These are phyloP conservation scores for Schwanniomyces polymorphus DNA, from an alignment of 805 yeast species.

Conservation along the genomic window DNA sequence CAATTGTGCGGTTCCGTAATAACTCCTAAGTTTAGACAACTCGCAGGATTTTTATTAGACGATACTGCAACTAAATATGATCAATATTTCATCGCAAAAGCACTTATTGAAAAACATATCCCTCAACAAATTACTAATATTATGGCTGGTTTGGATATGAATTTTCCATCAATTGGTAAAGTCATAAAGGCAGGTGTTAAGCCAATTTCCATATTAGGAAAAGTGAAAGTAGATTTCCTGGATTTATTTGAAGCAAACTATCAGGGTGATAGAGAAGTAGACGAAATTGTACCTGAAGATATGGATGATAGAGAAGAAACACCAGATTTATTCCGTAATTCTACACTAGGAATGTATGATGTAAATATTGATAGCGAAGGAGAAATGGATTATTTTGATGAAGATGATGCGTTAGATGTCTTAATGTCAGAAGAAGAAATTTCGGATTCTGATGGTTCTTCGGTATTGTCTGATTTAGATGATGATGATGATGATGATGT, in stretches of 20 bases:
- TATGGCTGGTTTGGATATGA: conserved; percentile 68
- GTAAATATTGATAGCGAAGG: conserved; percentile 66
- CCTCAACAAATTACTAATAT: conserved; percentile 58
- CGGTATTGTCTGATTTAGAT: conserved; percentile 24
- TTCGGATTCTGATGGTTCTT: conserved; percentile 20
- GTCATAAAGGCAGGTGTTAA: conserved; percentile 60
- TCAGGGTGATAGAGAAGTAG: conserved; percentile 54
- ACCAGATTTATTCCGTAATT: conserved; percentile 81
- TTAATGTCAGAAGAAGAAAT: conserved; percentile 35
- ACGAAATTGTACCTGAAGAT: conserved; percentile 39
- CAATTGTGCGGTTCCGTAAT: conserved; percentile 48
- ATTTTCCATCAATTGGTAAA: conserved; percentile 64
- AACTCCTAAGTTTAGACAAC: conserved; percentile 42
- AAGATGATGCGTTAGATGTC: conserved; percentile 38
- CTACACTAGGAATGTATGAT: conserved; percentile 93
- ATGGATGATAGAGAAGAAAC: conserved; percentile 69
- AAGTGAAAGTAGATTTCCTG: conserved; percentile 55
- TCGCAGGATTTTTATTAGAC: conserved; percentile 46
- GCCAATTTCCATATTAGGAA: conserved; percentile 57
- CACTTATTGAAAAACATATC: conserved; percentile 67
- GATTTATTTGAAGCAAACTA: conserved; percentile 52
- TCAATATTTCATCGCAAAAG: conserved; percentile 59
- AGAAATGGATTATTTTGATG: conserved; percentile 44
- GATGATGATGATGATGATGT: conserved; percentile 23
- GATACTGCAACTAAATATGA: conserved; percentile 55